phyloP scores from a whole-genome alignment of 2,329 filamentous ascomycete genomes.

The Coniosporium uncinatum region DNA sequence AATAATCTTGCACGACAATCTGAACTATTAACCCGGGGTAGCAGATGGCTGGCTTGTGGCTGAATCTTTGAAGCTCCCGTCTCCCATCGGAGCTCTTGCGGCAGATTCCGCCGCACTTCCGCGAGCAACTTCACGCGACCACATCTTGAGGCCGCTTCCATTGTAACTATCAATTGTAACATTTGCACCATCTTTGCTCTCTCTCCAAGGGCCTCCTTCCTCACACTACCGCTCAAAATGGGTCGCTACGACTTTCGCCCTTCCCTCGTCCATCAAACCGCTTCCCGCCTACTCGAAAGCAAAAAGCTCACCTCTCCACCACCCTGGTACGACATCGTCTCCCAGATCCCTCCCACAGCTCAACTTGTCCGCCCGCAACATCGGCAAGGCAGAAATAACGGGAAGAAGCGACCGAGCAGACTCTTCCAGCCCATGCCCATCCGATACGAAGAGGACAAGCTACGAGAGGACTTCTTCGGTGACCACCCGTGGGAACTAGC shows the following conservation, averaged over 20 bases:
- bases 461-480: conserved; percentile 79
- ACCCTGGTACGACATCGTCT: conserved; percentile 51
- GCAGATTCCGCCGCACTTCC: too few species aligned
- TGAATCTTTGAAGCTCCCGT: too few species aligned
- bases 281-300: conserved; percentile 40
- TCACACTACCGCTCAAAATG: conserved; percentile 26
- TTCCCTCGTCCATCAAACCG: conserved; percentile 45
- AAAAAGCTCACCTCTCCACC: conserved; percentile 31
- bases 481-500: conserved; percentile 99
- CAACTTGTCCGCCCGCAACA: conserved; percentile 47
- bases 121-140: too few species aligned
- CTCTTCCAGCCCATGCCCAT: conserved; percentile 79
- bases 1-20: too few species aligned
- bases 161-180: too few species aligned
- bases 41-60: too few species aligned
- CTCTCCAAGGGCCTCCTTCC: too few species aligned
- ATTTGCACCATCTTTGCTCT: too few species aligned
- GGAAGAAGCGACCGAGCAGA: conserved; percentile 58
- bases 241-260: conserved; percentile 45
- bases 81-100: too few species aligned
- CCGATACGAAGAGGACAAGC: conserved; percentile 74
- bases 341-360: conserved; percentile 53
- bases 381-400: conserved; percentile 33
- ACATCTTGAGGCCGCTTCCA: too few species aligned
- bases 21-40: too few species aligned